These are phyloP conservation scores for Gyrodon lividus DNA, from an alignment of 768 basidiomycete genomes.

Conservation along the genomic window DNA sequence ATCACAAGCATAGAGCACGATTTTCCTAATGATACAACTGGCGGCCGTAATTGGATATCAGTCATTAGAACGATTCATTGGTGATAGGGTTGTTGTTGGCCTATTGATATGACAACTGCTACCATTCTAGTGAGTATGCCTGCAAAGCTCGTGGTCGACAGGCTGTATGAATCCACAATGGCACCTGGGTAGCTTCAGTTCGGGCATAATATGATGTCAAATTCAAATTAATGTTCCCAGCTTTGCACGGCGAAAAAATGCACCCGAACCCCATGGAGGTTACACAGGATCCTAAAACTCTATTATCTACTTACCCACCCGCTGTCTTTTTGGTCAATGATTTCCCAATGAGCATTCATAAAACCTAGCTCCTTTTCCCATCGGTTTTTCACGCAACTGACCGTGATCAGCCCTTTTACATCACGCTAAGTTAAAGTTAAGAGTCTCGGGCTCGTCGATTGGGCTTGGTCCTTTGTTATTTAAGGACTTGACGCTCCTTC, in stretches of 20 bases:
- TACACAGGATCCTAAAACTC: slow-evolving; percentile 35
- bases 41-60: slow-evolving; percentile 1
- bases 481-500: slow-evolving; percentile 24
- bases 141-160: neutral
- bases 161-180: neutral
- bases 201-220: too few relatives aligned
- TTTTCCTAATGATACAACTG: slow-evolving; percentile 3
- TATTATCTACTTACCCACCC: slow-evolving; percentile 24
- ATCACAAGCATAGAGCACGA: neutral
- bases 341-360: slow-evolving; percentile 21
- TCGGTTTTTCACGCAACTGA: slow-evolving; percentile 26
- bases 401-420: slow-evolving; percentile 32
- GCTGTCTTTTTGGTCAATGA: slow-evolving; percentile 18
- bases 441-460: slow-evolving; percentile 21
- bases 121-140: too few relatives aligned
- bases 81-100: neutral
- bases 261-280: slow-evolving; percentile 8
- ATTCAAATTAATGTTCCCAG: too few relatives aligned
- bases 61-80: slow-evolving; percentile 8
- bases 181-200: too few relatives aligned
- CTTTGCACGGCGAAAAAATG: too few relatives aligned
- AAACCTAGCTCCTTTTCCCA: slow-evolving; percentile 24
- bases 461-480: slow-evolving; percentile 23
- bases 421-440: slow-evolving; percentile 33
- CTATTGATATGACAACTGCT: too few relatives aligned